phyloP scores from a whole-genome alignment of 495 filamentous ascomycete genomes.

The Acidomyces sp. region DNA sequence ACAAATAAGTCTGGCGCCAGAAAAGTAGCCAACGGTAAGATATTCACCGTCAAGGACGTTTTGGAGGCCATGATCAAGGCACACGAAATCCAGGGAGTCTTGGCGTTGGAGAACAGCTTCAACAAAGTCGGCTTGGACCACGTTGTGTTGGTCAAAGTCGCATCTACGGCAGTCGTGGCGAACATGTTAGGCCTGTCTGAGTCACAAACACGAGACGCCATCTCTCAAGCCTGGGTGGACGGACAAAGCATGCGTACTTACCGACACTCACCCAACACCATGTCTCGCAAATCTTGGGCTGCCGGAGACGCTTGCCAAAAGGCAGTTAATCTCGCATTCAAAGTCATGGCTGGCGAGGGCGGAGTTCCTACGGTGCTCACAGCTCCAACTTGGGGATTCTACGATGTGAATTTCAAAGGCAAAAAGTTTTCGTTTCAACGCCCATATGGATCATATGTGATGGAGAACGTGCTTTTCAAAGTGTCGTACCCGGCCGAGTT shows the following conservation, averaged over 20 bases:
- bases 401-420: slow-evolving; percentile 93
- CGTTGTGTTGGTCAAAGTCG: slow-evolving; percentile 95
- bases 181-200: slow-evolving; percentile 85
- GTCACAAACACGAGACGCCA: slow-evolving; percentile 83
- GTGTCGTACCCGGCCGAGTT: slow-evolving; percentile 98
- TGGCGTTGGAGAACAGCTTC: slow-evolving; percentile 93
- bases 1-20: slow-evolving; percentile 77
- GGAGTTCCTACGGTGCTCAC: slow-evolving; percentile 87
- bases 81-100: slow-evolving; percentile 95
- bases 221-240: slow-evolving; percentile 95
- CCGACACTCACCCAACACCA: slow-evolving; percentile 94
- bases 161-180: slow-evolving; percentile 81
- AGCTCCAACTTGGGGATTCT: slow-evolving; percentile 94
- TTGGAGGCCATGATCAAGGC: slow-evolving; percentile 99
- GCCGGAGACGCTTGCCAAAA: slow-evolving; percentile 95
- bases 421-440: slow-evolving; percentile 93
- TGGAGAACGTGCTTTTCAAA: slow-evolving; percentile 99
- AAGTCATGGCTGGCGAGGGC: slow-evolving; percentile 82
- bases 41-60: slow-evolving; percentile 75
- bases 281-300: slow-evolving; percentile 98
- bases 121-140: slow-evolving; percentile 98
- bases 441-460: slow-evolving; percentile 93
- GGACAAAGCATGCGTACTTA: slow-evolving; percentile 93
- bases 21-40: slow-evolving; percentile 74
- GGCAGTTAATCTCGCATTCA: slow-evolving; percentile 85